Percentiles rank a stretch among this genome's conserved stretches.
Evolutionary conservation across 169 alveolate genomes (phyloP).

Genomic region (Neospora caninum): DNA sequence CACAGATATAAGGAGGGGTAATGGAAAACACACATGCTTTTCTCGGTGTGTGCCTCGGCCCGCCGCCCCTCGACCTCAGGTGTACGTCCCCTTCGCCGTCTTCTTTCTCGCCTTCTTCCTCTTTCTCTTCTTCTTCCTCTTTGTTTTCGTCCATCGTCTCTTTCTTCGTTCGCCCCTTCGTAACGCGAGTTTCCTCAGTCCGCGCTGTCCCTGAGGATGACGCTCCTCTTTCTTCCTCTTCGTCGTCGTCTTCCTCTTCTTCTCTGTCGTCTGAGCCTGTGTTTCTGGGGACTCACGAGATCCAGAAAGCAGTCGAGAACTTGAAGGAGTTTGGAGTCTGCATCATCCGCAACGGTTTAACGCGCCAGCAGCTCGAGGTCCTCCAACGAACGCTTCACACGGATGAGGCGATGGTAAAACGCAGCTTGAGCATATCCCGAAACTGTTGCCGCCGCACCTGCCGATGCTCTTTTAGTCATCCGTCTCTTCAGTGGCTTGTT

Average conservation of each 20-base stretch:
- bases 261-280: background rate
- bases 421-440: background rate
- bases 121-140: background rate
- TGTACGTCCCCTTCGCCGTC: background rate
- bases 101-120: background rate
- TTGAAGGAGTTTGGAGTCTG: background rate
- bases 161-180: background rate
- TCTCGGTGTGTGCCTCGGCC: background rate
- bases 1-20: background rate
- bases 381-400: background rate
- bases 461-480: background rate
- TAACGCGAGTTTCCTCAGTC: background rate
- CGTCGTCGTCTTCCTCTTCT: background rate
- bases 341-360: background rate
- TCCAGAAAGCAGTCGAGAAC: background rate
- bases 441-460: background rate
- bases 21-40: background rate
- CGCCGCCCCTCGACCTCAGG: background rate
- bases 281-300: background rate
- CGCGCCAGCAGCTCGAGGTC: constrained; percentile 9
- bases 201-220: background rate
- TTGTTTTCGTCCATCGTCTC: background rate
- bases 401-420: constrained; percentile 16
- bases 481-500: background rate
- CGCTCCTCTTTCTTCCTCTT: background rate